Conservation (phyloP, 176 grass and related monocot genomes). For the Aegilops speltoides region DNA sequence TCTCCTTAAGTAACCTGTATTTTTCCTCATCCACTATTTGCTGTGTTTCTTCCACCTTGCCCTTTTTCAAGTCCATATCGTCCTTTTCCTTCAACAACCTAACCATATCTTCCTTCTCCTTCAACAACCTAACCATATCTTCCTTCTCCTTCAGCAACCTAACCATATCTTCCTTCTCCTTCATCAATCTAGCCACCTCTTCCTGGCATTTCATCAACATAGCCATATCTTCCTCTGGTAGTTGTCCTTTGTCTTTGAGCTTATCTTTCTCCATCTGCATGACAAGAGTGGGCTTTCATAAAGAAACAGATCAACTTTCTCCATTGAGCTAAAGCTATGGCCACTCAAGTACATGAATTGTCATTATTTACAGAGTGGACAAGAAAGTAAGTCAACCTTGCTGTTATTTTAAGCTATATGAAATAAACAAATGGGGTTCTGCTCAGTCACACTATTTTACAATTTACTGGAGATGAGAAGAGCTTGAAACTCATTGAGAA, state of each 20-base stretch:
- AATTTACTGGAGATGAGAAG: neutral
- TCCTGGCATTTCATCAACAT: slow-evolving; percentile 41
- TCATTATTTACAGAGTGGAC: slow-evolving; percentile 5
- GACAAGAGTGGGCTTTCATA: slow-evolving; percentile 26
- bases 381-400: neutral
- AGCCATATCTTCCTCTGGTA: slow-evolving; percentile 32
- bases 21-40: slow-evolving; percentile 7
- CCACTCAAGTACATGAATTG: neutral
- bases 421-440: neutral
- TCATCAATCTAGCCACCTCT: slow-evolving; percentile 47
- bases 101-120: slow-evolving; percentile 85
- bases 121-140: slow-evolving; percentile 63
- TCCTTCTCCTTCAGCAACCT: slow-evolving; percentile 51
- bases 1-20: slow-evolving; percentile 46
- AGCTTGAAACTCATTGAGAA: neutral
- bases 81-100: slow-evolving; percentile 50
- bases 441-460: neutral
- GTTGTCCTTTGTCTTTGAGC: slow-evolving; percentile 18
- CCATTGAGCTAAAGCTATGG: neutral
- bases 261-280: slow-evolving; percentile 44
- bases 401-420: slow-evolving; percentile 19
- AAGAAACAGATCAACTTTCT: neutral
- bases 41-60: slow-evolving; percentile 7
- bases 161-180: slow-evolving; percentile 46
- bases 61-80: slow-evolving; percentile 31